phyloP scores from a whole-genome alignment of 371 early-diverging fungal genomes.

The Syncephalastrum racemosum region DNA sequence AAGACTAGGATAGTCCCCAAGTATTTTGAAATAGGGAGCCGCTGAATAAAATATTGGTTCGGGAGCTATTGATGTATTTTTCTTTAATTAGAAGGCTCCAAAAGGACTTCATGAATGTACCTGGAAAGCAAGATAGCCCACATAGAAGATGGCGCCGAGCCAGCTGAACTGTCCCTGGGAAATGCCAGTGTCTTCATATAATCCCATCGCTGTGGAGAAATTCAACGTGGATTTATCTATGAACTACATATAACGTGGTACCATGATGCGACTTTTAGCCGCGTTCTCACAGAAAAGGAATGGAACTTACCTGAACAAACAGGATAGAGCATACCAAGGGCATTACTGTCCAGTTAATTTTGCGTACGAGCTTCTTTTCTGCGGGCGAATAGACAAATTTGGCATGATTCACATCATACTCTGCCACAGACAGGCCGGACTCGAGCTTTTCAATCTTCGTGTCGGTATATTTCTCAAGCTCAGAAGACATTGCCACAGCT shows the following conservation, averaged over 20 bases:
- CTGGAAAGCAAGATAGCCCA: slow-evolving; percentile 35
- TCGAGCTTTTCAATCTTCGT: too few relatives aligned
- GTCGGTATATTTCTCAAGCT: too few relatives aligned
- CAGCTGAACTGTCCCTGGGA: slow-evolving; percentile 22
- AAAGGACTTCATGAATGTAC: slow-evolving; percentile 5
- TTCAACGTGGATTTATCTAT: slow-evolving; percentile 38
- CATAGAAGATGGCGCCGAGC: slow-evolving; percentile 36
- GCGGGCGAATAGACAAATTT: slow-evolving; percentile 10
- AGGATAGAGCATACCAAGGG: slow-evolving; percentile 18
- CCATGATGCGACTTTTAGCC: neutral
- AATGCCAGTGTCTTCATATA: slow-evolving; percentile 30
- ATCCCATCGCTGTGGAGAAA: slow-evolving; percentile 27
- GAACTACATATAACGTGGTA: slow-evolving; percentile 16
- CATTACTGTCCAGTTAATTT: slow-evolving; percentile 17
- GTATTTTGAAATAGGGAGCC: slow-evolving; percentile 29
- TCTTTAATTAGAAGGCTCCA: neutral
- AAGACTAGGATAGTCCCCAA: slow-evolving; percentile 22
- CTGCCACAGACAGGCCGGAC: too few relatives aligned
- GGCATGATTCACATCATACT: neutral
- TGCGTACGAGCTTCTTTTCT: slow-evolving; percentile 18
- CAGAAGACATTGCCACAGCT: too few relatives aligned
- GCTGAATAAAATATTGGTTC: slow-evolving; percentile 33
- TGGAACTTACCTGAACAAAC: slow-evolving; percentile 18
- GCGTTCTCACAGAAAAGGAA: neutral
- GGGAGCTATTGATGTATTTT: slow-evolving; percentile 22